These are phyloP conservation scores for Gigaspora rosea DNA, from an alignment of 192 early-diverging fungal genomes.

Conservation along the genomic window DNA sequence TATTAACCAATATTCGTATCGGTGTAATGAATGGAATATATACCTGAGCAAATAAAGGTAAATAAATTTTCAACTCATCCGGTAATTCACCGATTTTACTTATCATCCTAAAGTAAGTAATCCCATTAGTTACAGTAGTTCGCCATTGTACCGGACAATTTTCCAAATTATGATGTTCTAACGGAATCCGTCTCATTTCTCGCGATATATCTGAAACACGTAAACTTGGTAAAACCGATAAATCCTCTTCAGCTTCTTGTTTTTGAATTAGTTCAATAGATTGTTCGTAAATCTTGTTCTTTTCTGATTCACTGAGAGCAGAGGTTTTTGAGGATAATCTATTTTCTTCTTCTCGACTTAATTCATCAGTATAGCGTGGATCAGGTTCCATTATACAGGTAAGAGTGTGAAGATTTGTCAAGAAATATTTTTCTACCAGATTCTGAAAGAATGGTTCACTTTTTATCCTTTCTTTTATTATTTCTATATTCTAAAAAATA, in stretches of 20 bases:
- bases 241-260: slow-evolving; percentile 77
- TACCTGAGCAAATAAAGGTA: slow-evolving; percentile 78
- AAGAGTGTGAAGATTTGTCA: slow-evolving; percentile 78
- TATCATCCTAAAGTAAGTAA: slow-evolving; percentile 84
- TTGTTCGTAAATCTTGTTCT: slow-evolving; percentile 61
- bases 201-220: slow-evolving; percentile 75
- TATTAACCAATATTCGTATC: not conserved
- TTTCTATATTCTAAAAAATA: slow-evolving; percentile 60
- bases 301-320: slow-evolving; percentile 62
- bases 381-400: slow-evolving; percentile 84
- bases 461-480: slow-evolving; percentile 62
- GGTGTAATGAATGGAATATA: slow-evolving; percentile 14
- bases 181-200: slow-evolving; percentile 58
- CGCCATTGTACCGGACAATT: slow-evolving; percentile 73
- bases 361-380: slow-evolving; percentile 57
- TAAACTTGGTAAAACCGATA: slow-evolving; percentile 81
- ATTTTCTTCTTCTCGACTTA: slow-evolving; percentile 64
- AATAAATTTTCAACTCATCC: slow-evolving; percentile 66
- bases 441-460: slow-evolving; percentile 71
- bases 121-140: slow-evolving; percentile 82
- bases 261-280: slow-evolving; percentile 65
- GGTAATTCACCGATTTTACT: slow-evolving; percentile 66
- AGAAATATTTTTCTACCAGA: slow-evolving; percentile 74
- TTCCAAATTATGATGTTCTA: slow-evolving; percentile 52
- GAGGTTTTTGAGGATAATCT: slow-evolving; percentile 65